Evolutionary conservation across 306 rosid species (phyloP), one percentile per base, ranked within the genome.

Genomic region (Dalbergia cultrata): DNA sequence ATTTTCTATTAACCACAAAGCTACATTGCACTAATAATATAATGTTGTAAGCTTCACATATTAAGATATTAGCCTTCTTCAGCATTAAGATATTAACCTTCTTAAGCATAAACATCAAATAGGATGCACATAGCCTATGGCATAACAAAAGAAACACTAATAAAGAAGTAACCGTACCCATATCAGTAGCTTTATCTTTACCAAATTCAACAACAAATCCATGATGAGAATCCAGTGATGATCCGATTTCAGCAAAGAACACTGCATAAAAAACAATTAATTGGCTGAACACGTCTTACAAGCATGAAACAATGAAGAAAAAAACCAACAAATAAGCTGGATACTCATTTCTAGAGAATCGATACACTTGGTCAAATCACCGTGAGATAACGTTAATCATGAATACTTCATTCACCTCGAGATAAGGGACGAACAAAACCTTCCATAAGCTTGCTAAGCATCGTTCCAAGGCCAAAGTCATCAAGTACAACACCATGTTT

Each of bases 401-500:
- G 62, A 14, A 18, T 12, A 80, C 54, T 52, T 45, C 61, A 62
- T 53, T 79, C 81, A 95, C 99, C 94, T 89, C 67, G 87, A 56
- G 98, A 90, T 26, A 95, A 82, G 58, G 99, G 99, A 67, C 92
- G 92, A 47, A 95, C 61, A 80, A 87, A 92, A 70, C 86, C 92
- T 35, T 87, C 90, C 98, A 90, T 87, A 83, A 95, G 89, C 88
- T 92, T 95, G 77, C 90, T 90, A 80, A 95, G 99, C 98, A 92
- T 95, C 31, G 90, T 72, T 70, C 93, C 98, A 11, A 95, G 81
- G 39, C 99, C 99, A 90, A 95, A 95, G 71, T 95, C 99, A 86
- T 95, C 99, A 56, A 95, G 97, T 70, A 95, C 99, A 26, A 91
- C 97, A 58, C 99, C 99, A 74, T 80, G 89, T 72, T 82, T 90